phyloP scores from a whole-genome alignment of 2,329 filamentous ascomycete species.

The Fusarium sp. region DNA sequence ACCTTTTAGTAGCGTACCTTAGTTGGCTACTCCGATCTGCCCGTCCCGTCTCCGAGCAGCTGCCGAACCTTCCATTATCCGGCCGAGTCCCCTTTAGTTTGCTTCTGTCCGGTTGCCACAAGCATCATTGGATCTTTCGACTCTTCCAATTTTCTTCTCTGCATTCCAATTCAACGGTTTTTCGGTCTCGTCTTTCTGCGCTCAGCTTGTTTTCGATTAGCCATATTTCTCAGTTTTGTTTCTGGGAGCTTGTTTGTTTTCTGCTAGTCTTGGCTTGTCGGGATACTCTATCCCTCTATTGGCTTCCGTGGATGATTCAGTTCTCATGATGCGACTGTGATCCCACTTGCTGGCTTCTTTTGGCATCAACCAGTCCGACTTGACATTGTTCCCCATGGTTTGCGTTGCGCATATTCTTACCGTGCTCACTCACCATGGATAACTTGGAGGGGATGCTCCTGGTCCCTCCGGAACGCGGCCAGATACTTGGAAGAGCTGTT shows the following conservation, averaged over 20 bases:
- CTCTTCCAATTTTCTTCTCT: constrained; percentile 19
- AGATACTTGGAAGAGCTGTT: constrained; percentile 60
- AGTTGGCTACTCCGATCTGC: not conserved
- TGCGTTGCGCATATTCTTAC: not conserved
- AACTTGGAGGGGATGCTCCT: constrained; percentile 59
- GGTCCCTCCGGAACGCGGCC: constrained; percentile 61
- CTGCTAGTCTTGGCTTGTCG: not conserved
- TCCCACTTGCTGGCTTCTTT: constrained; percentile 8
- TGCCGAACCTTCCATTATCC: constrained; percentile 34
- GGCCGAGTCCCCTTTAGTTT: constrained; percentile 39
- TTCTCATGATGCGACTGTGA: constrained; percentile 44
- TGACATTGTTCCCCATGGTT: not conserved
- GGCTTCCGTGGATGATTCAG: constrained; percentile 20
- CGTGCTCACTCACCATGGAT: constrained; percentile 47
- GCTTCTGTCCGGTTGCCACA: constrained; percentile 24
- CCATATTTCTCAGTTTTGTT: not conserved
- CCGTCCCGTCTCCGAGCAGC: constrained; percentile 20
- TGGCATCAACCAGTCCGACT: not conserved
- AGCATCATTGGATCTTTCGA: constrained; percentile 27
- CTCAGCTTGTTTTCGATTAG: constrained; percentile 4
- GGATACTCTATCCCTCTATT: not conserved
- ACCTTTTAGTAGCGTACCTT: not conserved
- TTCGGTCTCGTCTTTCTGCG: not conserved
- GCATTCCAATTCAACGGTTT: constrained; percentile 24
- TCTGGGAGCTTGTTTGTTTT: not conserved